Evolutionary conservation across 306 rosid species (phyloP).

Genomic region (Prunus dulcis): DNA sequence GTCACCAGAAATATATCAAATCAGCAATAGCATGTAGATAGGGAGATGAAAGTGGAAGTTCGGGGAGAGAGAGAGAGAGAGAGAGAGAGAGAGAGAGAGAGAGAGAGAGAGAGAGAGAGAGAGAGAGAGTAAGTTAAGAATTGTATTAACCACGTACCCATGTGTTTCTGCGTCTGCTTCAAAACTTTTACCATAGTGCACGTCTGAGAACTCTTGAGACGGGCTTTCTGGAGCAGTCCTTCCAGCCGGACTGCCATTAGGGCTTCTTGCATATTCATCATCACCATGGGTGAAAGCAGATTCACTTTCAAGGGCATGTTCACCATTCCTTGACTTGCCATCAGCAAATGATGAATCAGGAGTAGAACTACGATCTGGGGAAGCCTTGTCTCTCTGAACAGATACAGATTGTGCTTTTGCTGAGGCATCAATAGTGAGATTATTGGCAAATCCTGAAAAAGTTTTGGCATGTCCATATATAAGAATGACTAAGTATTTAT

Average conservation of each 20-base stretch:
- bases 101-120: background rate
- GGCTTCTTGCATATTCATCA: constrained; percentile 66
- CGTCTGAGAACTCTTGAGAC: constrained; percentile 50
- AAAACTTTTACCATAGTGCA: constrained; percentile 49
- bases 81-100: background rate
- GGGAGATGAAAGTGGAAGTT: background rate
- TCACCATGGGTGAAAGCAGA: constrained; percentile 61
- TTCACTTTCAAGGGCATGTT: constrained; percentile 55
- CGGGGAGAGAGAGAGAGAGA: background rate
- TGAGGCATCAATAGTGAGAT: constrained; percentile 48
- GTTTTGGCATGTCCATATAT: background rate
- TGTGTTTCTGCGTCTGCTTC: constrained; percentile 69
- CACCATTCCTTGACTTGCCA: constrained; percentile 47
- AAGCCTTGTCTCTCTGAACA: constrained; percentile 44
- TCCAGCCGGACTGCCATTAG: constrained; percentile 64
- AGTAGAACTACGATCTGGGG: constrained; percentile 46
- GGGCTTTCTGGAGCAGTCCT: constrained; percentile 63
- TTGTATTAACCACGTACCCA: constrained; percentile 33
- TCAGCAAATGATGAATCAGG: constrained; percentile 45
- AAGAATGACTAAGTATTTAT: constrained; percentile 3
- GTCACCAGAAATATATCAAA: constrained; percentile 30
- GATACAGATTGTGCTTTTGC: constrained; percentile 43
- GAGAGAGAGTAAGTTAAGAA: background rate
- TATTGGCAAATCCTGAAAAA: constrained; percentile 78
- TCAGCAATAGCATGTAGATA: constrained; percentile 25